Conservation (phyloP, 73 alveolate species). For the Paramecium biaurelia region DNA sequence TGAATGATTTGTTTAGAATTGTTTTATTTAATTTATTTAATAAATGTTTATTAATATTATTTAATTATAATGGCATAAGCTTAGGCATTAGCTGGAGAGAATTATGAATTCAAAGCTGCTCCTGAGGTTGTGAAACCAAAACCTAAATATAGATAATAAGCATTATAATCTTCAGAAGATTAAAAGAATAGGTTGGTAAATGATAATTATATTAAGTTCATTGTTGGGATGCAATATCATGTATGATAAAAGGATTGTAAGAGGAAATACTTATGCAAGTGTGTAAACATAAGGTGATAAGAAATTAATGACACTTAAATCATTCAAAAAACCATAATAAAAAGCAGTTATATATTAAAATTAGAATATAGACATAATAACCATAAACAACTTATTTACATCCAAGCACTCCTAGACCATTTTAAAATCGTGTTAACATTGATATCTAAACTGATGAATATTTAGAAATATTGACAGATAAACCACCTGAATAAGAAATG, state of each 20-base stretch:
- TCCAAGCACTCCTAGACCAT: slow-evolving; percentile 74
- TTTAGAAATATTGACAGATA: slow-evolving; percentile 71
- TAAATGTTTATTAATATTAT: background rate
- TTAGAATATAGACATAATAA: slow-evolving; percentile 61
- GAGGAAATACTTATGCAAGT: slow-evolving; percentile 96
- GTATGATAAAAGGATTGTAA: slow-evolving; percentile 89
- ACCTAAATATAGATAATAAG: slow-evolving; percentile 52
- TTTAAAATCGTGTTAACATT: slow-evolving; percentile 71
- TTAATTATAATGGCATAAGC: slow-evolving; percentile 21
- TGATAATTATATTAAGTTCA: background rate
- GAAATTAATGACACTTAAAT: slow-evolving; percentile 50
- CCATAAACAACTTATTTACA: slow-evolving; percentile 39
- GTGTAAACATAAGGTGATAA: slow-evolving; percentile 82
- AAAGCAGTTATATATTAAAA: slow-evolving; percentile 55
- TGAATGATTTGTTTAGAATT: background rate
- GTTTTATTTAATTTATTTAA: background rate
- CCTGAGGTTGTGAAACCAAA: slow-evolving; percentile 59
- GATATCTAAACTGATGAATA: slow-evolving; percentile 74
- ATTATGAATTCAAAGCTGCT: slow-evolving; percentile 47
- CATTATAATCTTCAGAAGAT: slow-evolving; percentile 22
- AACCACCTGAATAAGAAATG: slow-evolving; percentile 79
- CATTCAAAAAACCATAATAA: slow-evolving; percentile 47
- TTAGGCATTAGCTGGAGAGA: slow-evolving; percentile 60
- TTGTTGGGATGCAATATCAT: slow-evolving; percentile 72
- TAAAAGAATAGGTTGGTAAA: background rate